Percentiles rank a stretch among this genome's conserved stretches.
These are phyloP conservation scores for Artemisia argyi DNA, from an alignment of 129 eudicot species.

Conservation along the genomic window DNA sequence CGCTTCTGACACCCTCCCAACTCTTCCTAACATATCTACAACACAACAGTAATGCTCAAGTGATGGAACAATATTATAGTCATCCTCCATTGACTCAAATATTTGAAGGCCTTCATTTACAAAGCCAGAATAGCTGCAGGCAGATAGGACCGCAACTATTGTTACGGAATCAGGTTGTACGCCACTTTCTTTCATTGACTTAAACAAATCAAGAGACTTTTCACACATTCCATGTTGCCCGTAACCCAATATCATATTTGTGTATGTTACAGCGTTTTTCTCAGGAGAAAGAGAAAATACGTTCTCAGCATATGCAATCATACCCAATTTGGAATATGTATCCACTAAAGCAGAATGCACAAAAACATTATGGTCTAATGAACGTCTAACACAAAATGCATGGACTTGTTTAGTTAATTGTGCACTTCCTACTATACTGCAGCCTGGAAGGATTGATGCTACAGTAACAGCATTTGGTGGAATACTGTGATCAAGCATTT, in stretches of 20 bases:
- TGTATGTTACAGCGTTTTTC: constrained; percentile 68
- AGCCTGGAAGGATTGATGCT: constrained; percentile 80
- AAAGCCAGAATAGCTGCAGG: constrained; percentile 82
- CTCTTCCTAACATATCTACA: constrained; percentile 93
- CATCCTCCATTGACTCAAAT: constrained; percentile 63
- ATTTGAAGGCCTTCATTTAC: constrained; percentile 73
- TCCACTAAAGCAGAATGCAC: constrained; percentile 80
- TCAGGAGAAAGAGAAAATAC: constrained; percentile 43
- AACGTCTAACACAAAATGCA: constrained; percentile 56
- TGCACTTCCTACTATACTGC: constrained; percentile 50
- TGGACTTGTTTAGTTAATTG: constrained; percentile 67
- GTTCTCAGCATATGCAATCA: constrained; percentile 54
- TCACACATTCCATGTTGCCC: constrained; percentile 77
- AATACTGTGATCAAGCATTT: constrained; percentile 56
- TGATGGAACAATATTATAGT: constrained; percentile 54
- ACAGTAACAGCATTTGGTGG: constrained; percentile 72
- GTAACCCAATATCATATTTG: constrained; percentile 76
- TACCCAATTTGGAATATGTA: constrained; percentile 82
- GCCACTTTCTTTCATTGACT: constrained; percentile 51
- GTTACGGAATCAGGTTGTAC: constrained; percentile 70
- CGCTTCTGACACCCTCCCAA: constrained; percentile 83
- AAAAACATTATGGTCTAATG: constrained; percentile 61
- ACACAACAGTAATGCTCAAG: constrained; percentile 81
- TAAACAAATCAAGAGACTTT: constrained; percentile 52
- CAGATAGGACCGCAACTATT: constrained; percentile 74